Conservation (phyloP, 495 filamentous ascomycete genomes). For the Cudoniella acicularis region DNA sequence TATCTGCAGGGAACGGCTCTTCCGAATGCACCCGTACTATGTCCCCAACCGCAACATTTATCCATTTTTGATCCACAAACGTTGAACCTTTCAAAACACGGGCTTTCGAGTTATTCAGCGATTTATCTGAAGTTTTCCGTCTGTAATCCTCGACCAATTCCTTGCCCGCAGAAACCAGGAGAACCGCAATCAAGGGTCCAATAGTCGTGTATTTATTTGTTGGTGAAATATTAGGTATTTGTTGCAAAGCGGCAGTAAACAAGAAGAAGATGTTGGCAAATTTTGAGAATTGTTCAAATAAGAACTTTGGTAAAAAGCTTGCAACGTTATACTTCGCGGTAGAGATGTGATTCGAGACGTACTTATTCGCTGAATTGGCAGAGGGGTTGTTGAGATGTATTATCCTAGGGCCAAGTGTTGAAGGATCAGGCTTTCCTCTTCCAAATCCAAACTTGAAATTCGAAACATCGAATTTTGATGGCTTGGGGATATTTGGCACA, state of each 20-base stretch:
- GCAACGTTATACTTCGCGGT: conserved; percentile 96
- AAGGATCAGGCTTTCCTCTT: conserved; percentile 78
- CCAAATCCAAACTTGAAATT: conserved; percentile 97
- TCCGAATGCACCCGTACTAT: conserved; percentile 94
- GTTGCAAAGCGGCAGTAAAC: conserved; percentile 92
- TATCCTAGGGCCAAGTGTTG: conserved; percentile 83
- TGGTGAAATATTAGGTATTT: conserved; percentile 91
- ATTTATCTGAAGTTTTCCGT: conserved; percentile 79
- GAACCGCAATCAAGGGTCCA: conserved; percentile 81
- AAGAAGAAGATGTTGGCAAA: conserved; percentile 99
- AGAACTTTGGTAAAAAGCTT: conserved; percentile 96
- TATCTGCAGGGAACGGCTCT: conserved; percentile 91
- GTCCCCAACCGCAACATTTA: conserved; percentile 90
- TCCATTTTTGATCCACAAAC: conserved; percentile 87
- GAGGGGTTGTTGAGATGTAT: conserved; percentile 98
- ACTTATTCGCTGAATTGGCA: conserved; percentile 83
- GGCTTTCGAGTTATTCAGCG: conserved; percentile 85
- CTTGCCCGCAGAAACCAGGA: conserved; percentile 91
- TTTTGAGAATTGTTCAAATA: conserved; percentile 98
- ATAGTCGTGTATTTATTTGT: conserved; percentile 97
- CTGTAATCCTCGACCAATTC: conserved; percentile 94
- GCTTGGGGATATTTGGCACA: conserved; percentile 25
- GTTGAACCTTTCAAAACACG: conserved; percentile 77
- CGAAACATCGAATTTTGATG: conserved; percentile 60
- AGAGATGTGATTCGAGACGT: conserved; percentile 92